Evolutionary conservation across 257 asterid species (phyloP).

Genomic region (Nicotiana undulata): DNA sequence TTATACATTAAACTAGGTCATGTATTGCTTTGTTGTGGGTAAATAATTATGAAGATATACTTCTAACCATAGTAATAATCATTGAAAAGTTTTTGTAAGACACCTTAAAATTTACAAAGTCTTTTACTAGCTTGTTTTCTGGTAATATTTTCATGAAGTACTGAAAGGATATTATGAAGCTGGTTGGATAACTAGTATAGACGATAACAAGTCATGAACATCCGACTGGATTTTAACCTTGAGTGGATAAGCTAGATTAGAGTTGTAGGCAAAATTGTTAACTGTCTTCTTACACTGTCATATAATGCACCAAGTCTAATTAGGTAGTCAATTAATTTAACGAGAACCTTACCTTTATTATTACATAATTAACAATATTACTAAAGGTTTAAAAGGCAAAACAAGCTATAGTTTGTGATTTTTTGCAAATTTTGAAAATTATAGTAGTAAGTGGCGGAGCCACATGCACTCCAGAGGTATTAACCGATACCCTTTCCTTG

Average conservation of each 20-base stretch:
- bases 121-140: not conserved
- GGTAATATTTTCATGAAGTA: not conserved
- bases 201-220: not conserved
- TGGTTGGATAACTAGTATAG: not conserved
- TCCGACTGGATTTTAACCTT: not conserved
- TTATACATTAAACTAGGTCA: not conserved
- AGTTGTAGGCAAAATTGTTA: not conserved
- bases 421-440: too few species aligned
- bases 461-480: too few species aligned
- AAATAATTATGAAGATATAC: not conserved
- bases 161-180: not conserved
- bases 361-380: too few species aligned
- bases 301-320: too few species aligned
- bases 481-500: too few species aligned
- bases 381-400: too few species aligned
- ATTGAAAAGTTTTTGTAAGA: not conserved
- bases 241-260: not conserved
- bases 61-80: not conserved
- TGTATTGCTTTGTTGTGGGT: not conserved
- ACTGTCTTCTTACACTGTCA: too few species aligned
- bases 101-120: too few species aligned
- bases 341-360: too few species aligned
- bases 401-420: too few species aligned
- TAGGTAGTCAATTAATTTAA: too few species aligned
- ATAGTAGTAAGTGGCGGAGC: too few species aligned